phyloP scores from a whole-genome alignment of 495 filamentous ascomycete species.

The Penicillium diatomitis region DNA sequence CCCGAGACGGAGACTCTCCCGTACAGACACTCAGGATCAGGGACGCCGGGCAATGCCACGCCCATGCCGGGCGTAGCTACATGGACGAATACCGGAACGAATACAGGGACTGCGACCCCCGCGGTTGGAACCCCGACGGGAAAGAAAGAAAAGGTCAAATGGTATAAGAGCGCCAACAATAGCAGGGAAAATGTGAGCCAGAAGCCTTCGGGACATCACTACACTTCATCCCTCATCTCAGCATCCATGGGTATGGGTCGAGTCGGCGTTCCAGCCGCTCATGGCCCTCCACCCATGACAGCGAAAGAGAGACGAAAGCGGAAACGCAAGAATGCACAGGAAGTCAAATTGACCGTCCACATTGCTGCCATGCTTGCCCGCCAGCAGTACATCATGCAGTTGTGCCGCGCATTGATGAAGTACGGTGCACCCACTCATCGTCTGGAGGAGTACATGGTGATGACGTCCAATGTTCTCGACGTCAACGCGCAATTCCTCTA shows the following conservation, averaged over 20 bases:
- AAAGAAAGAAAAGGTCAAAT: slow-evolving; percentile 28
- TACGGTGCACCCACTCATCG: slow-evolving; percentile 69
- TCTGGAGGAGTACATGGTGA: slow-evolving; percentile 75
- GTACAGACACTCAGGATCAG: slow-evolving; percentile 9
- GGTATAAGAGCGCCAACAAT: slow-evolving; percentile 18
- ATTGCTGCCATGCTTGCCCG: slow-evolving; percentile 70
- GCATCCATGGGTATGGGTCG: slow-evolving; percentile 22
- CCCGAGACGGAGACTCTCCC: slow-evolving; percentile 14
- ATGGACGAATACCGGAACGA: background rate
- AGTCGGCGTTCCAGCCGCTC: slow-evolving; percentile 17
- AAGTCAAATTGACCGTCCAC: slow-evolving; percentile 71
- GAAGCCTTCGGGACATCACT: slow-evolving; percentile 10
- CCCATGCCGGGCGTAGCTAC: background rate
- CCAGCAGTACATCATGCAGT: slow-evolving; percentile 73
- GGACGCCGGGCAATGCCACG: slow-evolving; percentile 11
- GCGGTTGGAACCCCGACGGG: slow-evolving; percentile 8
- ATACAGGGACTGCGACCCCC: background rate
- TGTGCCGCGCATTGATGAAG: slow-evolving; percentile 80
- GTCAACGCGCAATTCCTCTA: slow-evolving; percentile 86
- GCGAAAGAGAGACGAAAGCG: slow-evolving; percentile 17
- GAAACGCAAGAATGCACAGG: slow-evolving; percentile 33
- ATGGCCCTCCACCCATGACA: slow-evolving; percentile 16
- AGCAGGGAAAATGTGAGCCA: slow-evolving; percentile 4
- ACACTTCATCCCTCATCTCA: slow-evolving; percentile 22
- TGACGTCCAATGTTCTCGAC: slow-evolving; percentile 76